A percentile compares a stretch with the other conserved stretches of the same genome.
Evolutionary conservation across 176 grass and related monocot species (phyloP).

Genomic region (Triticum dicoccoides): DNA sequence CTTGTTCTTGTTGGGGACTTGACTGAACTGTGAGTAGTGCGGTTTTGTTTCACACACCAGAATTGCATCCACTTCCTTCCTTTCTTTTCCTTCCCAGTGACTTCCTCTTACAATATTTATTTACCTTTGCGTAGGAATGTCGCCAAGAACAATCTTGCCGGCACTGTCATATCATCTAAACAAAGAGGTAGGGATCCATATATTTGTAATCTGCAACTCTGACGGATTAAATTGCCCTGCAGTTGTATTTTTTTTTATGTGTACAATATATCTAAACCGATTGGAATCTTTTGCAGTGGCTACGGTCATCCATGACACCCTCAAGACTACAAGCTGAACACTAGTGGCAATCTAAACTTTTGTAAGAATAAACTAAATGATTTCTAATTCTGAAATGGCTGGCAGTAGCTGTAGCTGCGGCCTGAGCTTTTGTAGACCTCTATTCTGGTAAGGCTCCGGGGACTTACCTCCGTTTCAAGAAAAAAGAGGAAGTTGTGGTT

Average conservation of each 20-base stretch:
- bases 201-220: background rate
- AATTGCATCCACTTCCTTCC: background rate
- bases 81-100: background rate
- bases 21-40: too few species aligned
- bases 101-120: background rate
- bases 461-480: too few species aligned
- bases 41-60: too few species aligned
- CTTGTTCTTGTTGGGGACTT: background rate
- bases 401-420: background rate
- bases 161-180: conserved; percentile 24
- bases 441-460: too few species aligned
- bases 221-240: background rate
- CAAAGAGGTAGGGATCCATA: conserved; percentile 25
- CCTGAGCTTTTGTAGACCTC: background rate
- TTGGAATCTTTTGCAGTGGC: conserved; percentile 16
- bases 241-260: background rate
- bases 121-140: conserved; percentile 32
- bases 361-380: background rate
- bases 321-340: background rate
- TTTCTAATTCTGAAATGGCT: background rate
- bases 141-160: conserved; percentile 11
- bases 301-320: conserved; percentile 9
- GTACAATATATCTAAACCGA: too few species aligned
- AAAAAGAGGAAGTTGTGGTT: too few species aligned
- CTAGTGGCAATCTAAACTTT: too few species aligned